These are phyloP conservation scores for Luzula sylvatica DNA, from an alignment of 176 grass and related monocot genomes.

Conservation along the genomic window DNA sequence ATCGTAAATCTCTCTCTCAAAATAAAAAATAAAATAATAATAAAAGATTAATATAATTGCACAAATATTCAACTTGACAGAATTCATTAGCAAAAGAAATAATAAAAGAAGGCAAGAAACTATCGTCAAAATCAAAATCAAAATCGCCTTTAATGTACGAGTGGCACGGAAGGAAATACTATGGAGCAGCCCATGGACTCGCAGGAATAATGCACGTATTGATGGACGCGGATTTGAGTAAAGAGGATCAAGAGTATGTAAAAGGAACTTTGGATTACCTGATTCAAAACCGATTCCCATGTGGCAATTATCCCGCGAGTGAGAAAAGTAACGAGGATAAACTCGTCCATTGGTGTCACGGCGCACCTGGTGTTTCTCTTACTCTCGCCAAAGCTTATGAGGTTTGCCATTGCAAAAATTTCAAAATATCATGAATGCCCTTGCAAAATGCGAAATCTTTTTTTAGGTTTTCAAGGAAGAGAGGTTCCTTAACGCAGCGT, in stretches of 20 bases:
- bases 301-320: slow-evolving; percentile 66
- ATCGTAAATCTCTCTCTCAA: slow-evolving; percentile 31
- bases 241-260: slow-evolving; percentile 49
- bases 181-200: slow-evolving; percentile 82
- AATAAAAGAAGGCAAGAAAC: slow-evolving; percentile 59
- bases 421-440: not conserved
- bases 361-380: slow-evolving; percentile 75
- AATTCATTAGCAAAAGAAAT: slow-evolving; percentile 45
- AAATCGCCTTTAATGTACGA: slow-evolving; percentile 72
- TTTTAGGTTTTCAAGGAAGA: slow-evolving; percentile 80
- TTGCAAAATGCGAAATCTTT: slow-evolving; percentile 1
- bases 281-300: slow-evolving; percentile 60
- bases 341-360: slow-evolving; percentile 90
- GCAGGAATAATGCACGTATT: slow-evolving; percentile 81
- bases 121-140: slow-evolving; percentile 36
- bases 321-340: slow-evolving; percentile 49
- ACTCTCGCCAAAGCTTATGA: slow-evolving; percentile 59
- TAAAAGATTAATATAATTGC: not conserved
- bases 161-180: slow-evolving; percentile 81
- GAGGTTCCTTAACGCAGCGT: slow-evolving; percentile 47
- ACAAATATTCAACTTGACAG: slow-evolving; percentile 16
- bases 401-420: slow-evolving; percentile 23
- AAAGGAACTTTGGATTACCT: slow-evolving; percentile 71
- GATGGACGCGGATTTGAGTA: slow-evolving; percentile 50
- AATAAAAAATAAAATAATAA: not conserved